Conservation (phyloP, 129 eudicot genomes). For the Flaveria ramosissima region DNA sequence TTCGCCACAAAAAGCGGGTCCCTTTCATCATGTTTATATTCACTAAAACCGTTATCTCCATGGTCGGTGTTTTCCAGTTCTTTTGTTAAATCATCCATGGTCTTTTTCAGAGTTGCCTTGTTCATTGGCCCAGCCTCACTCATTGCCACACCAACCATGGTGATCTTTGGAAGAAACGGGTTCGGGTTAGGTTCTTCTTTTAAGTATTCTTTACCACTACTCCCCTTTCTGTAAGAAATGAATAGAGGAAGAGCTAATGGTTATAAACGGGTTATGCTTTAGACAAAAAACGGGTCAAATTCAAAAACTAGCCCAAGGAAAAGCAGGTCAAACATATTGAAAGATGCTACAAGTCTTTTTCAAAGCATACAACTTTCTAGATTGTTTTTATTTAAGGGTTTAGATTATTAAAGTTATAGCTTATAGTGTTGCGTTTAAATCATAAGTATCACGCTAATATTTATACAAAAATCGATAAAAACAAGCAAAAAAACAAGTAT, state of each 20-base stretch:
- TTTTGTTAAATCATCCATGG: constrained; percentile 75
- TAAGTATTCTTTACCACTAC: constrained; percentile 24
- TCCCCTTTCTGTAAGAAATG: constrained; percentile 35
- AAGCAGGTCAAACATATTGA: not conserved
- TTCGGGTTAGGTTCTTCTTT: constrained; percentile 51
- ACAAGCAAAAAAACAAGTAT: not conserved
- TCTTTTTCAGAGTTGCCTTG: constrained; percentile 72
- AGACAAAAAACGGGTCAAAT: not conserved
- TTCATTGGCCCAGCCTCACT: constrained; percentile 74
- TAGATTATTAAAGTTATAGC: not conserved
- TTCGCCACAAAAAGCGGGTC: constrained; percentile 95
- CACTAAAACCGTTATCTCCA: constrained; percentile 33
- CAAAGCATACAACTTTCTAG: not conserved
- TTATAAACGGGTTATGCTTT: not conserved
- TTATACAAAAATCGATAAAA: not conserved
- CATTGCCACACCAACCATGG: constrained; percentile 89
- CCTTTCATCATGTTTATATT: constrained; percentile 51
- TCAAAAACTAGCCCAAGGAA: not conserved
- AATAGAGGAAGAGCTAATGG: not conserved
- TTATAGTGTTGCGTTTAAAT: not conserved
- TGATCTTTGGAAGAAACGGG: constrained; percentile 78
- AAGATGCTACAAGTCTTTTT: not conserved
- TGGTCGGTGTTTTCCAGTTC: constrained; percentile 69
- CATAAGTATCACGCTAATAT: not conserved
- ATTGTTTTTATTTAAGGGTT: not conserved